Base-by-base conservation (phyloP, 352 stramenopile species). In the Globisporangium mamillatum region DNA sequence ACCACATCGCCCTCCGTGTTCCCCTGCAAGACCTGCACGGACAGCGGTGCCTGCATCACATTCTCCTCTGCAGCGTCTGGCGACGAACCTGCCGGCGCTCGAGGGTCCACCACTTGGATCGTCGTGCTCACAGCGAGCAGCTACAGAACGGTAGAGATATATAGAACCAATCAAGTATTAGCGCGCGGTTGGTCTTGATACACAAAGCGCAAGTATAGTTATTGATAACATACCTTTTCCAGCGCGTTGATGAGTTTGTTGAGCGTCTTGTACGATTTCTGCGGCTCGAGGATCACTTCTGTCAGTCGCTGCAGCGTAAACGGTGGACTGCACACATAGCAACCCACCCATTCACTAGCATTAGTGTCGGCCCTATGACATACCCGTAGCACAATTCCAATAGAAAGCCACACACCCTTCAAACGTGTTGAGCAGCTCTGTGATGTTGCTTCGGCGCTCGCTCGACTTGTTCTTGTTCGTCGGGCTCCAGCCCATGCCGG, bases 231-330 rank as follows among this genome's bases (percentile, higher is more conserved):
- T 12, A 89, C 80, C 71, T 95, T 95, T 75, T 95, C 84, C 24
- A 95, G 75, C 22, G 85, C 87, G 34, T 93, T 93, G 64, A 93
- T 80, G 57, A 93, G 75, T 67, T 95, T 95, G 73, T 82, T 80
- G 41, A 90, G 75, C 58, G 67, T 91, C 72, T 82, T 87, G 81
- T 95, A 95, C 29, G 76, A 88, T 60, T 80, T 82, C 14, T 75
- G 71, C 0, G 87, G 87, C 64, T 92, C 76, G 52, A 93, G 10
- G 55, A 93, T 83, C 48, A 95, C 81, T 73, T 95, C 87, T 3
- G 83, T 89, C 59, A 95, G 78, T 0, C 87, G 77, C 69, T 95
- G 87, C 64, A 95, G 78, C 61, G 87, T 95, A 71, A 95, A 95
- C 41, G 87, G 87, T 34, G 87, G 83, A 0, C 82, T 88, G 60